phyloP scores from a whole-genome alignment of 1,139 yeast genomes.

The Yamadazyma friedrichii region DNA sequence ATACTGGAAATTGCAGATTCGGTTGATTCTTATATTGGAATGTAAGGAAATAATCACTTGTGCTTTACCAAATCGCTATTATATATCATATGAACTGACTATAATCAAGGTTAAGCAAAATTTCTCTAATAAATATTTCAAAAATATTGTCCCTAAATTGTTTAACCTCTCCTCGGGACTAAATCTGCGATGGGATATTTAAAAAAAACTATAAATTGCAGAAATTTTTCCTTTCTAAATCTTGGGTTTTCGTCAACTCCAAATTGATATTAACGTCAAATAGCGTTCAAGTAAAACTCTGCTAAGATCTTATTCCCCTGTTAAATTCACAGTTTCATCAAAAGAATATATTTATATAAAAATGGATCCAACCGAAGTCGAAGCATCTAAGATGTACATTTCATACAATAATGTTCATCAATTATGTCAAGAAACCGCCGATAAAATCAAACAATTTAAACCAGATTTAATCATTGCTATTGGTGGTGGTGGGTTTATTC shows the following conservation, averaged over 20 bases:
- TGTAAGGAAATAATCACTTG: too few relatives aligned
- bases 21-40: too few relatives aligned
- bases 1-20: too few relatives aligned
- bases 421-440: constrained; percentile 84
- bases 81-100: too few relatives aligned
- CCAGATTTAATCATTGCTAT: constrained; percentile 92
- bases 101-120: too few relatives aligned
- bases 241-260: constrained; percentile 4
- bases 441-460: constrained; percentile 62
- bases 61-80: too few relatives aligned
- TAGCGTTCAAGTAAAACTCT: too few relatives aligned
- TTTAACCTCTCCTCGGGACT: neutral
- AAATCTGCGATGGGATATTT: constrained; percentile 1
- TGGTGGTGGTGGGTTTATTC: constrained; percentile 94
- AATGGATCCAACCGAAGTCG: constrained; percentile 36
- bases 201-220: constrained; percentile 3
- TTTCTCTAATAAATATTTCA: neutral
- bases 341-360: neutral
- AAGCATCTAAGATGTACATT: constrained; percentile 67
- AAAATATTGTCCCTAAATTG: neutral
- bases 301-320: too few relatives aligned
- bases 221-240: constrained; percentile 1
- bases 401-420: constrained; percentile 93
- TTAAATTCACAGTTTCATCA: too few relatives aligned
- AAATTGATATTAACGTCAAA: too few relatives aligned